Evolutionary conservation across 768 basidiomycete species (phyloP).

Genomic region (Pisolithus orientalis): DNA sequence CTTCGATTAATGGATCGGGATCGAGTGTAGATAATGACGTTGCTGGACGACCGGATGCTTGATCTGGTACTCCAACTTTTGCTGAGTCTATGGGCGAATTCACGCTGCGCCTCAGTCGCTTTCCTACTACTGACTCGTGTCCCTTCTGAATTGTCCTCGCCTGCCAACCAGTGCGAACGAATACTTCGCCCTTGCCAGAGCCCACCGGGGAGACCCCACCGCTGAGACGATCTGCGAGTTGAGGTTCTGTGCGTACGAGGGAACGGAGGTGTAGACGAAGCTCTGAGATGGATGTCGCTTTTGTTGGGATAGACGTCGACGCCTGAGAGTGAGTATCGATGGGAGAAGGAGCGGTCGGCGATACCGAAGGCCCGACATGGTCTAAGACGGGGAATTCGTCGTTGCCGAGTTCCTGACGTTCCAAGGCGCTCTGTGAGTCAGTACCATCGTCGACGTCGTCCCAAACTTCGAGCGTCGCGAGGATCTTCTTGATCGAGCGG

Average conservation of each 20-base stretch:
- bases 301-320: constrained; percentile 13
- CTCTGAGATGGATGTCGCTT: constrained; percentile 35
- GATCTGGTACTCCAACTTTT: constrained; percentile 21
- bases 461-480: constrained; percentile 55
- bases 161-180: constrained; percentile 80
- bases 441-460: constrained; percentile 55
- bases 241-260: constrained; percentile 53
- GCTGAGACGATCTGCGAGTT: constrained; percentile 66
- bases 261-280: constrained; percentile 56
- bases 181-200: constrained; percentile 71
- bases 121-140: constrained; percentile 25
- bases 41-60: constrained; percentile 18
- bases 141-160: constrained; percentile 56
- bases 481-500: constrained; percentile 62
- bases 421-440: constrained; percentile 27
- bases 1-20: constrained; percentile 52
- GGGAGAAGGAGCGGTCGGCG: constrained; percentile 8
- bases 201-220: constrained; percentile 69
- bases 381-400: constrained; percentile 17
- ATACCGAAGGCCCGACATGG: constrained; percentile 2
- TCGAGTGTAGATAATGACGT: constrained; percentile 29
- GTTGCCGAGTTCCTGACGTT: constrained; percentile 25
- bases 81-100: constrained; percentile 1
- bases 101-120: constrained; percentile 20
- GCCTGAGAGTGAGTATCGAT: constrained; percentile 7